A percentile compares a stretch with the other conserved stretches of the same genome.
Conservation (phyloP, 129 eudicot genomes). For the Kitagawia praeruptora region DNA sequence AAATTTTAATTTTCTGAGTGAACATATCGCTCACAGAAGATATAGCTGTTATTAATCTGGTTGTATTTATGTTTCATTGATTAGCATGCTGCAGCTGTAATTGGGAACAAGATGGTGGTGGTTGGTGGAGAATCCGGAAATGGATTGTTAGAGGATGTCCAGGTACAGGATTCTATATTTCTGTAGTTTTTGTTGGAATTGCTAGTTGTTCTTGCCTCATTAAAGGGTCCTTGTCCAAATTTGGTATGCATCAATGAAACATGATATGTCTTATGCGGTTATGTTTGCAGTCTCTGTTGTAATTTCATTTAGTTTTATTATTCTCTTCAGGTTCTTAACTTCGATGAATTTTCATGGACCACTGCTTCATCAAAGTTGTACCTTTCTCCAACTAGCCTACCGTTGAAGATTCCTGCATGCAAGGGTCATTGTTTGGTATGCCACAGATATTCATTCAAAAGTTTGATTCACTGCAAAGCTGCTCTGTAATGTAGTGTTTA, state of each 20-base stretch:
- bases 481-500: not conserved
- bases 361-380: slow-evolving; percentile 82
- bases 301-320: not conserved
- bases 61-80: slow-evolving; percentile 14
- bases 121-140: slow-evolving; percentile 95
- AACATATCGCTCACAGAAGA: not conserved
- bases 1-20: not conserved
- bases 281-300: not conserved
- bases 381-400: slow-evolving; percentile 89
- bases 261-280: not conserved
- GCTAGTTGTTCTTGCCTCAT: not conserved
- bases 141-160: slow-evolving; percentile 84
- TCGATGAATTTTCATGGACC: slow-evolving; percentile 77
- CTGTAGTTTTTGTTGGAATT: not conserved
- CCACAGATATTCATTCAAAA: not conserved
- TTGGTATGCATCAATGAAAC: not conserved
- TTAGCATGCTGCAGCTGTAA: slow-evolving; percentile 95
- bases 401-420: slow-evolving; percentile 94
- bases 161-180: slow-evolving; percentile 31
- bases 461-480: not conserved
- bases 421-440: slow-evolving; percentile 90
- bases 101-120: slow-evolving; percentile 93
- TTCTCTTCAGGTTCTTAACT: slow-evolving; percentile 63
- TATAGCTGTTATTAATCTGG: not conserved
- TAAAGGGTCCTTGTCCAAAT: not conserved